A percentile compares a stretch with the other conserved stretches of the same genome.
Evolutionary conservation across 2,329 filamentous ascomycete genomes (phyloP).

Genomic region (Raffaelea deltoideospora): DNA sequence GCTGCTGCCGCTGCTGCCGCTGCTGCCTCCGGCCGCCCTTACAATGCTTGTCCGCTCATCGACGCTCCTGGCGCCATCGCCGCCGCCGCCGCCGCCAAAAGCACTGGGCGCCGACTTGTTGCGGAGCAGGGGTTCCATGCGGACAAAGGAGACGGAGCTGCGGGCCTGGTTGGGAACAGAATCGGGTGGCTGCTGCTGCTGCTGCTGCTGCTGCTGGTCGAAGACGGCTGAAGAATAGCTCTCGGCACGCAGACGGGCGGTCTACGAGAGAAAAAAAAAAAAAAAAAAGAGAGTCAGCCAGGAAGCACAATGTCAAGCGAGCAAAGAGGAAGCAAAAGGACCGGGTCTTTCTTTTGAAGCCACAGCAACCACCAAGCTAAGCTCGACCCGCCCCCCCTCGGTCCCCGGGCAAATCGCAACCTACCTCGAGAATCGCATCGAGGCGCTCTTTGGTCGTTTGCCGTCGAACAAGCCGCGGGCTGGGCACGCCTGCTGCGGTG

Average conservation of each 20-base stretch:
- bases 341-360: not conserved
- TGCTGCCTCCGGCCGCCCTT: not conserved
- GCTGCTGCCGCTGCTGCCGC: constrained; percentile 7
- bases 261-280: constrained; percentile 8
- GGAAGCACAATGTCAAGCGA: not conserved
- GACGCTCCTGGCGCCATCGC: constrained; percentile 8
- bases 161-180: constrained; percentile 2
- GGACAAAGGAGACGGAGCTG: constrained; percentile 1
- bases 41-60: constrained; percentile 11
- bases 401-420: not conserved
- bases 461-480: not conserved
- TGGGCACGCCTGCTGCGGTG: too few relatives aligned
- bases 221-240: constrained; percentile 5
- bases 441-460: constrained; percentile 13
- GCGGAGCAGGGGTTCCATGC: constrained; percentile 8
- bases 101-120: constrained; percentile 8
- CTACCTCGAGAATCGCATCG: constrained; percentile 18
- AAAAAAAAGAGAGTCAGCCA: not conserved
- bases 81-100: constrained; percentile 2
- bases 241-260: constrained; percentile 15
- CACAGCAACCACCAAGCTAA: not conserved
- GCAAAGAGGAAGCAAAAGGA: not conserved
- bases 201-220: not conserved
- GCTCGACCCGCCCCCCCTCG: not conserved
- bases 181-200: too few relatives aligned